Base-by-base conservation (phyloP, 1,139 yeast genomes). In the Arxiozyma bovina region DNA sequence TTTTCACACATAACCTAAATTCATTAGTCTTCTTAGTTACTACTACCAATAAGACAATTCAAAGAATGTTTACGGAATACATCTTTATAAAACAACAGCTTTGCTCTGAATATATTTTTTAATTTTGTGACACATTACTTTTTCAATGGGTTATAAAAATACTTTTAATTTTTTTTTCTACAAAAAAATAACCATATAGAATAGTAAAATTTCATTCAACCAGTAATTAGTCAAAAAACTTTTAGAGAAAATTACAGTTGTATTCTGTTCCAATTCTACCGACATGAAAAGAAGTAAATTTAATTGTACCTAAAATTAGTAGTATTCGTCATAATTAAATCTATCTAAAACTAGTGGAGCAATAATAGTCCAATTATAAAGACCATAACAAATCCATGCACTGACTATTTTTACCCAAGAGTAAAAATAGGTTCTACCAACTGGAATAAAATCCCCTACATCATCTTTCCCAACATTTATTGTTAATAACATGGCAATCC, bases 301-400 rank as follows among this genome's bases (percentile, higher is more conserved):
- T 43, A 34, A 15, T 22, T 17, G 9, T 8, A 12, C 18, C 18
- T 7, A 23, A 5, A 22, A 22, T 54, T 49, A 62, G 45, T 60
- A 60, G 51, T 57, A 65, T 40, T 57, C 60, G 30, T 66, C 69
- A 48, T 60, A 61, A 42, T 66, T 81, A 70, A 91, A 93, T 58
- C 97, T 74, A 61, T 93, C 98, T 1, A 98, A 98, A 77, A 90
- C 79, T 21, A 89, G 61, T 0, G 99, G 99, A 0, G 98, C 99
- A 12, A 88, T 70, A 58, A 93, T 73, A 18, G 96, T 87, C 99
- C 99, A 93, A 1, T 85, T 83, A 65, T 91, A 94, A 52, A 94
- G 77, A 9, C 77, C 73, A 67, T 83, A 93, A 68, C 99, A 94
- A 40, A 87, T 81, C 96, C 98, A 90, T 1, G 97, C 87, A 66